phyloP scores from a whole-genome alignment of 1,284 basidiomycete genomes.

The Peniophora sp. region DNA sequence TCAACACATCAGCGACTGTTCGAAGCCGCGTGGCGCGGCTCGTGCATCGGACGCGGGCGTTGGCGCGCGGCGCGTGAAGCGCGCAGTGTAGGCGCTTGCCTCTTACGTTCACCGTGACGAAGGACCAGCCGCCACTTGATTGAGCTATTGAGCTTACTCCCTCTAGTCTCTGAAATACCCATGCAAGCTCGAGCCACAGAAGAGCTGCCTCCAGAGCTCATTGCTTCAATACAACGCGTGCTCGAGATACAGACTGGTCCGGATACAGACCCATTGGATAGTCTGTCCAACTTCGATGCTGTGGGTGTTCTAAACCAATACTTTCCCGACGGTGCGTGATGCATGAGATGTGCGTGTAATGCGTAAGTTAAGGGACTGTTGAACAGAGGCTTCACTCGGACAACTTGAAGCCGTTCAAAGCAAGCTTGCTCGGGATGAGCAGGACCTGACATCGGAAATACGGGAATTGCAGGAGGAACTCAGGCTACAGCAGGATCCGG shows the following conservation, averaged over 20 bases:
- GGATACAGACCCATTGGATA: constrained; percentile 47
- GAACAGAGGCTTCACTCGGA: constrained; percentile 57
- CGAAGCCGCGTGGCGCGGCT: too few species aligned
- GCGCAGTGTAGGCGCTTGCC: neutral
- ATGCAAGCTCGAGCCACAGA: constrained; percentile 22
- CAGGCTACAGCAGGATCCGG: constrained; percentile 71
- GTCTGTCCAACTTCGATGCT: constrained; percentile 50
- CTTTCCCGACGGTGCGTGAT: constrained; percentile 65
- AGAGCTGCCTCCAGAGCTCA: constrained; percentile 56
- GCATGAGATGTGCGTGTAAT: neutral
- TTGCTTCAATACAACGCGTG: constrained; percentile 60
- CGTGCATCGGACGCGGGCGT: too few species aligned
- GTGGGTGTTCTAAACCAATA: constrained; percentile 59
- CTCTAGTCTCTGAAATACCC: constrained; percentile 1
- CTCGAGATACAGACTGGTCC: constrained; percentile 42
- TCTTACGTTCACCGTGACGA: neutral
- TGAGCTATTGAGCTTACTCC: too few species aligned
- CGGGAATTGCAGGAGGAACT: constrained; percentile 60
- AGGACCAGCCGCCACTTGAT: constrained; percentile 2
- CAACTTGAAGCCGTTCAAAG: constrained; percentile 57
- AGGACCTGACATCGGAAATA: constrained; percentile 67
- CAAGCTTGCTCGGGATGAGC: constrained; percentile 52
- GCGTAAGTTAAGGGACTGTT: neutral
- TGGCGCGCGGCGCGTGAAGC: too few species aligned
- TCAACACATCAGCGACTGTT: too few species aligned